Evolutionary conservation across 73 alveolate genomes (phyloP).

Genomic region (Stentor roeselii): DNA sequence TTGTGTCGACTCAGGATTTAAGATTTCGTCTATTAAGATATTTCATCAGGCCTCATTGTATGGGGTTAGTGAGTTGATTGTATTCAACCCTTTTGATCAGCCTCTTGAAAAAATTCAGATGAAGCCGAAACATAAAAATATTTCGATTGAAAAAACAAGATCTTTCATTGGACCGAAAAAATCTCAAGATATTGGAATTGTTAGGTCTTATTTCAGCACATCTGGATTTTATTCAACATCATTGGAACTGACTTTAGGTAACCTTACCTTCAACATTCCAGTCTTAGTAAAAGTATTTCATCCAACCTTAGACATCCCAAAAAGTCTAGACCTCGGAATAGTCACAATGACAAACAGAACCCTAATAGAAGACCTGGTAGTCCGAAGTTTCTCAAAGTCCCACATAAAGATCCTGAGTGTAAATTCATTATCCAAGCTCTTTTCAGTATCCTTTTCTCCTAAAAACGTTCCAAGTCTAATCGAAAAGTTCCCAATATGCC

Average conservation of each 20-base stretch:
- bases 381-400: background rate
- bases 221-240: background rate
- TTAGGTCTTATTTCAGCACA: background rate
- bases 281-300: background rate
- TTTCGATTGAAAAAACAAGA: background rate
- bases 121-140: too few species aligned
- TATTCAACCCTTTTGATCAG: background rate
- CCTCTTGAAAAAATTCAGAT: background rate
- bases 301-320: background rate
- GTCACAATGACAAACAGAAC: too few species aligned
- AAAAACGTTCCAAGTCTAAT: background rate
- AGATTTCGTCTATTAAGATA: too few species aligned
- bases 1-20: background rate
- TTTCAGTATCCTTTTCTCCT: background rate
- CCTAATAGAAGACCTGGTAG: background rate
- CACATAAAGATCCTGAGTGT: background rate
- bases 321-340: background rate
- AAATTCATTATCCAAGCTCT: background rate
- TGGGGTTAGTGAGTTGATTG: background rate
- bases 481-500: background rate
- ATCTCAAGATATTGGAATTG: background rate
- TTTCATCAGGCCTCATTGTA: too few species aligned
- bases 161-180: too few species aligned
- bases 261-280: background rate
- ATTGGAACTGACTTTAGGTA: background rate